These are phyloP conservation scores for Malassezia japonica DNA, from an alignment of 1,284 basidiomycete genomes.

Conservation along the genomic window DNA sequence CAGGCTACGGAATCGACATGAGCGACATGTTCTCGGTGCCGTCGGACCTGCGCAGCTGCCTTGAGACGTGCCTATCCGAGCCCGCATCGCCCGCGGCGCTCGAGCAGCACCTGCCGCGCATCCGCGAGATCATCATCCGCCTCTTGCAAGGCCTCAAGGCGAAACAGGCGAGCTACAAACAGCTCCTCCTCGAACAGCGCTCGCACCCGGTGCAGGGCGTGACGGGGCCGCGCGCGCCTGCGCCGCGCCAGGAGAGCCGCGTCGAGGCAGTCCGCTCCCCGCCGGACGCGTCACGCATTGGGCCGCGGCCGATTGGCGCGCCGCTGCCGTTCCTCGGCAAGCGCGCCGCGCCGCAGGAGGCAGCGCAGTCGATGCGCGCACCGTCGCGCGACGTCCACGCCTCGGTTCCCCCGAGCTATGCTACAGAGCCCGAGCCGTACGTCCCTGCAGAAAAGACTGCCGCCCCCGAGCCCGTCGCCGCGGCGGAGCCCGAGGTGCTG, in stretches of 20 bases:
- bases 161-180: slow-evolving; percentile 70
- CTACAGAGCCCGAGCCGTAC: too few relatives aligned
- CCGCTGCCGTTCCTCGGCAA: neutral
- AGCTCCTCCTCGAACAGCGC: slow-evolving; percentile 28
- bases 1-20: slow-evolving; percentile 78
- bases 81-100: slow-evolving; percentile 76
- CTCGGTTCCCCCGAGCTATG: too few relatives aligned
- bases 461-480: neutral
- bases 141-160: slow-evolving; percentile 79
- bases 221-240: neutral
- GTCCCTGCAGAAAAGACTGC: too few relatives aligned
- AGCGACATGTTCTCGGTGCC: slow-evolving; percentile 80
- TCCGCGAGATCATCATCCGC: slow-evolving; percentile 84
- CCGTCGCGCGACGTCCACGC: neutral
- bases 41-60: slow-evolving; percentile 72
- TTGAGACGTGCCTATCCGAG: slow-evolving; percentile 82
- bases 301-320: neutral
- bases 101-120: slow-evolving; percentile 78
- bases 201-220: neutral
- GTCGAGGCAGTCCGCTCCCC: too few relatives aligned
- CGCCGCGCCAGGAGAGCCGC: neutral
- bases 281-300: too few relatives aligned
- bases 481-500: neutral
- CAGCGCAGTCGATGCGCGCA: neutral
- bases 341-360: neutral